These are phyloP conservation scores for Colletotrichum tropicicola DNA, from an alignment of 2,329 filamentous ascomycete genomes.

Conservation along the genomic window DNA sequence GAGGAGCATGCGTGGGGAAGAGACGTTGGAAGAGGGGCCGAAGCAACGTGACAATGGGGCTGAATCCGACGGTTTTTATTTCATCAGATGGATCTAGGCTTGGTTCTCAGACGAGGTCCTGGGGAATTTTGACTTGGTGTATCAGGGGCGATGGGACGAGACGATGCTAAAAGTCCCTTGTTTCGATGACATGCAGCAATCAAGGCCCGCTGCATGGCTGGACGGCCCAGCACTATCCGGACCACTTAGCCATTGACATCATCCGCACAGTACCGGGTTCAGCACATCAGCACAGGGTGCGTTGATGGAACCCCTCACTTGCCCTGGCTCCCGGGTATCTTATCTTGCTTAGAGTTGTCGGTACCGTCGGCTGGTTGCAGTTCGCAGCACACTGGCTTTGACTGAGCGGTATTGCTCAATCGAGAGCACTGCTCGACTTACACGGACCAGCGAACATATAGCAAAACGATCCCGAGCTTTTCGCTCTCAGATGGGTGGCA, in stretches of 20 bases:
- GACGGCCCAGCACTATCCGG: conserved; percentile 1
- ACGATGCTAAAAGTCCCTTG: neutral
- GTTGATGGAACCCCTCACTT: neutral
- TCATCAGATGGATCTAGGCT: conserved; percentile 1
- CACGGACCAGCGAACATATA: too few species aligned
- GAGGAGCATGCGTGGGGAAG: neutral
- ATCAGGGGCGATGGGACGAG: conserved; percentile 8
- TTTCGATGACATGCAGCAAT: conserved; percentile 8
- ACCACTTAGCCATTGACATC: conserved; percentile 3
- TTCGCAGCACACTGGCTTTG: too few species aligned
- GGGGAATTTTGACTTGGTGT: neutral
- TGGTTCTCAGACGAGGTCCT: neutral
- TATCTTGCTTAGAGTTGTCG: neutral
- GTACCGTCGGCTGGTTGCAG: neutral
- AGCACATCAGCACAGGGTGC: neutral
- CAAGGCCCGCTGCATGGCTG: neutral
- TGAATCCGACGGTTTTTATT: conserved; percentile 1
- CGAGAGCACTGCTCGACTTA: too few species aligned
- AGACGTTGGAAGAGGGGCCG: neutral
- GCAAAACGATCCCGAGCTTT: too few species aligned
- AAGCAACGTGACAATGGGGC: neutral
- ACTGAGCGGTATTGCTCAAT: too few species aligned
- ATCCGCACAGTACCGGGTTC: neutral
- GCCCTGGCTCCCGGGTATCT: neutral
- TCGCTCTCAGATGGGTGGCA: too few species aligned